Conservation (phyloP, 306 rosid species). For the Vachellia pachyceras region DNA sequence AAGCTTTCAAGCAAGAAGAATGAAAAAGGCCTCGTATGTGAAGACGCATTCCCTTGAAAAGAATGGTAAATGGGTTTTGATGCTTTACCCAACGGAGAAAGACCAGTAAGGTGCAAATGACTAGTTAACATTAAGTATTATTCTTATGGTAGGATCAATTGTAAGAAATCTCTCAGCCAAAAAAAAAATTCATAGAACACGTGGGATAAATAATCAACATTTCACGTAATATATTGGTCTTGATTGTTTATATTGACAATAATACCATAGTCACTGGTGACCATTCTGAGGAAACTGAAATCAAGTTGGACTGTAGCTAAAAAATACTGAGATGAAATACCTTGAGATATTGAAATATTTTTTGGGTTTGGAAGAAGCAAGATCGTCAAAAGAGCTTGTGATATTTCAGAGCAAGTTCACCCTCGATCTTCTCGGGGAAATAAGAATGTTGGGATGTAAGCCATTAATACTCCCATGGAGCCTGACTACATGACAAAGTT, state of each 20-base stretch:
- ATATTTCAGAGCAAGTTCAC: too few species aligned
- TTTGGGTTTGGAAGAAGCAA: background rate
- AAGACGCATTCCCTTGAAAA: too few species aligned
- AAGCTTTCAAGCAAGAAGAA: background rate
- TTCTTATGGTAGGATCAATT: background rate
- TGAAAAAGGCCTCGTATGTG: background rate
- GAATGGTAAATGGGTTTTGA: background rate
- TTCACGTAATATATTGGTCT: too few species aligned
- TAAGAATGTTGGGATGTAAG: background rate
- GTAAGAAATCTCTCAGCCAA: background rate
- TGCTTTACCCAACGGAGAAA: background rate
- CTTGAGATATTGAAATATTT: background rate
- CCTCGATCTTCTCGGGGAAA: background rate
- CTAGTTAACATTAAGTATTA: background rate
- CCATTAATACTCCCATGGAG: background rate
- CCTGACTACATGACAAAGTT: background rate
- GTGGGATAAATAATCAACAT: too few species aligned
- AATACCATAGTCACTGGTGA: too few species aligned
- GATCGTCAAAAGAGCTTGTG: background rate
- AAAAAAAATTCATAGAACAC: background rate
- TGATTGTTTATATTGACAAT: background rate
- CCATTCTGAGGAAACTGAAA: too few species aligned
- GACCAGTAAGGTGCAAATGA: background rate
- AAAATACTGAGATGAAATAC: background rate
- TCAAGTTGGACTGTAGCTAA: background rate